These are phyloP conservation scores for Hypomyces perniciosus DNA, from an alignment of 2,329 filamentous ascomycete genomes.

Conservation along the genomic window DNA sequence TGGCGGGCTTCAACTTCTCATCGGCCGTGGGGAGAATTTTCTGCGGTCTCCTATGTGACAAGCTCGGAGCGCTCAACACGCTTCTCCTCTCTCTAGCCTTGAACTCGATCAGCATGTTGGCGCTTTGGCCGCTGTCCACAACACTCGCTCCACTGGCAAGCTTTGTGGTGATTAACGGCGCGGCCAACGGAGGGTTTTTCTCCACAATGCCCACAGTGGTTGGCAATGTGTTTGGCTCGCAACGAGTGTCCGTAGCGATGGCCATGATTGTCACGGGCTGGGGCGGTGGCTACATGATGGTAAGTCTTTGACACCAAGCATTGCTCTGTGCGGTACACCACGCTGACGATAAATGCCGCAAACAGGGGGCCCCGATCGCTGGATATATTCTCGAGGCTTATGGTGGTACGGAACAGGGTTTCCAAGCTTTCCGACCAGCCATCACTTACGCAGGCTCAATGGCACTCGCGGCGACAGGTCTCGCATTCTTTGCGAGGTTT, in stretches of 20 bases:
- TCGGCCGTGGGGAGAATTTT: constrained; percentile 49
- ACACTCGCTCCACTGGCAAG: constrained; percentile 44
- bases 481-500: constrained; percentile 37
- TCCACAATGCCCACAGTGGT: constrained; percentile 55
- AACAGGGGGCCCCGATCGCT: constrained; percentile 49
- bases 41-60: constrained; percentile 46
- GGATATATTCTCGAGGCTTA: constrained; percentile 50
- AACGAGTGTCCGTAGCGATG: constrained; percentile 48
- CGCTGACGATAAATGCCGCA: neutral
- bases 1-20: constrained; percentile 54
- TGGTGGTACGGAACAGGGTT: constrained; percentile 39
- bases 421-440: constrained; percentile 49
- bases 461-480: constrained; percentile 36
- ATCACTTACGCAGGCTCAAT: constrained; percentile 55
- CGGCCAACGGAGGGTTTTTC: constrained; percentile 55
- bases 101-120: constrained; percentile 49
- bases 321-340: neutral
- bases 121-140: constrained; percentile 51
- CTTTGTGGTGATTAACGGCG: constrained; percentile 53
- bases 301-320: constrained; percentile 19
- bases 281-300: constrained; percentile 53
- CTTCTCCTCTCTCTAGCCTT: constrained; percentile 43
- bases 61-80: constrained; percentile 47
- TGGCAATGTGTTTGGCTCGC: constrained; percentile 49
- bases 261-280: constrained; percentile 55